Base-by-base conservation (phyloP, 192 early-diverging fungal species). In the Backusella macrospora region DNA sequence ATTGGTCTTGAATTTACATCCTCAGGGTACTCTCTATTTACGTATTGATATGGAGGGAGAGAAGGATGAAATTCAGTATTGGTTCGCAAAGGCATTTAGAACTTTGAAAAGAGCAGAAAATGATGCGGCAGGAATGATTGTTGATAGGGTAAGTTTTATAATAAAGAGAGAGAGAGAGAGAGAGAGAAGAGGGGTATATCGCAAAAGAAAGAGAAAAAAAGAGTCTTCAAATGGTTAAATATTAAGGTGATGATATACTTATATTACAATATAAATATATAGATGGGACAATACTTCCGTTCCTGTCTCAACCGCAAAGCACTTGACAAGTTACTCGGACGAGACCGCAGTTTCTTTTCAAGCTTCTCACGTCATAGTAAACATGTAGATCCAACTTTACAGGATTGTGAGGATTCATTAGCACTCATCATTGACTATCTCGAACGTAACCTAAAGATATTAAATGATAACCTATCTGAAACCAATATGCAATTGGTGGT, bases 51-150 rank as follows among this genome's bases (percentile, higher is more conserved):
- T 94, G 85, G 90, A 92, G 66, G 89, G 89, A 40, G 94, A 93
- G 76, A 87, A 86, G 62, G 91, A 93, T 42, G 92, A 93, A 75
- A 86, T 89, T n/a, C 91, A 93, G 76, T 95, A 93, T 76, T 94
- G 90, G 84, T 93, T 92, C 69, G 90, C 91, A 40, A 87, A 88
- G 71, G 90, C 92, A 37, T 92, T 92, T 81, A 88, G 93, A 38
- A 86, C 81, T 16, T 66, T 95, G 23, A 88, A 90, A 73, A 85
- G 92, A 34, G 85, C 91, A 38, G 84, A 90, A 66, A 83, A 88
- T 21, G 91, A 94, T 65, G 86, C 92, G 78, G 85, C 87, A 65
- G 85, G 89, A 65, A 83, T 84, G 38, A 90, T 93, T 76, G 89
- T 93, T 12, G 90, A 93, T 66, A 85, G 78, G 66, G 87, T 88